Base-by-base conservation (phyloP, 1,284 basidiomycete species). In the Ceratobasidium sp. region DNA sequence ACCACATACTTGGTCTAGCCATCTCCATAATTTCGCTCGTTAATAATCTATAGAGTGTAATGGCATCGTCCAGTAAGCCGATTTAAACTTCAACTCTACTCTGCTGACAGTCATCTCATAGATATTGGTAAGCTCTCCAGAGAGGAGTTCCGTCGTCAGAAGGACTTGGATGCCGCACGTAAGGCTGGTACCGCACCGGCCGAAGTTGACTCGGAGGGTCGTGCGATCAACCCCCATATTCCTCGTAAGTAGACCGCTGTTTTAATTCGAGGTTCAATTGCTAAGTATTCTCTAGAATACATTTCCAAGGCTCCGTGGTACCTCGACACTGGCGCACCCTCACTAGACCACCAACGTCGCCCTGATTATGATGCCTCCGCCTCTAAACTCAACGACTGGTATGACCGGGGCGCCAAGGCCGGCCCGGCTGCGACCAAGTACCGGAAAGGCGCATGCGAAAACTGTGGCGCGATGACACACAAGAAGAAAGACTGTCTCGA, bases 261-360 rank as follows among this genome's bases (percentile, higher is more conserved):
- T 21, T 58, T 23, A 26, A n/a, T 14, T 57, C 36, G 34, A 21
- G 34, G 23, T 14, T n/a, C 67, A 72, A 61, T 75, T 61, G 30
- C 43, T 59, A 6, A 14, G 16, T 30, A 28, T 55, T 16, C 8
- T 59, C 8, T 77, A 93, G 93, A 96, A 81, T 95, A 95, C 78
- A 95, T 95, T 77, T 92, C 93, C 5, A 94, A 98, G 82, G 97
- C 95, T 18, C 97, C 97, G 76, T 99, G 97, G 97, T 99, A 98
- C 81, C 88, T 98, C 78, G 93, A 96, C 81, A 94, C 92, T 18
- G 93, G 93, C 57, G 92, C 88, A 46, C 94, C 96, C 1, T 94
- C 95, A 9, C 87, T 99, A 71, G 92, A 89, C 79, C 97, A 99
- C 85, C 97, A 99, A 82, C 92, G 92, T 79, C 88, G 88, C 75